phyloP scores from a whole-genome alignment of 108 stramenopile species.

The Fragilaria crotonensis region DNA sequence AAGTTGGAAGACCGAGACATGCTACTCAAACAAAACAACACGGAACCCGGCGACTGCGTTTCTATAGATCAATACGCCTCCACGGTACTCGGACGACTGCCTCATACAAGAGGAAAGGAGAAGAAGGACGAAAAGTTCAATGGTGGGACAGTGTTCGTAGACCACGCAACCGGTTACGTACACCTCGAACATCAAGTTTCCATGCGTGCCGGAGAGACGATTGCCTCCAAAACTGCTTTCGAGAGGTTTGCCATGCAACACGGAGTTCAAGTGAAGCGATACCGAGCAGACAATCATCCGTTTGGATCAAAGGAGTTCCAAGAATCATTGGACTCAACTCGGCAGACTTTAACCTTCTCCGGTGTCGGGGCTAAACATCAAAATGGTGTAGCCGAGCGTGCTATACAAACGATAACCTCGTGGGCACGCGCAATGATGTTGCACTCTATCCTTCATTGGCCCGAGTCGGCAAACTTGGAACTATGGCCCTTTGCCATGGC shows the following conservation, averaged over 20 bases:
- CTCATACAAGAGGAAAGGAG: slow-evolving; percentile 21
- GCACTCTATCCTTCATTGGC: slow-evolving; percentile 38
- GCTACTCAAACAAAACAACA: neutral
- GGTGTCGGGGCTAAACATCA: slow-evolving; percentile 54
- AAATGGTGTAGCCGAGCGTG: slow-evolving; percentile 39
- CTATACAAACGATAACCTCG: slow-evolving; percentile 26
- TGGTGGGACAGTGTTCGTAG: slow-evolving; percentile 32
- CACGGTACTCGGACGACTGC: slow-evolving; percentile 21
- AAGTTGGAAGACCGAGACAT: neutral
- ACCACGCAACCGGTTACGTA: slow-evolving; percentile 23
- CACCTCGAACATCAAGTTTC: slow-evolving; percentile 21
- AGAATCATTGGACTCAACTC: neutral
- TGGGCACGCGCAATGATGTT: slow-evolving; percentile 32
- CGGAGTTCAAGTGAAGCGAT: slow-evolving; percentile 20
- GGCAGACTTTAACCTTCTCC: slow-evolving; percentile 23
- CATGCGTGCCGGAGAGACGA: slow-evolving; percentile 24
- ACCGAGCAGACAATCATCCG: slow-evolving; percentile 20
- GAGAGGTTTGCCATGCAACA: slow-evolving; percentile 9
- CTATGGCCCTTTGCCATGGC: slow-evolving; percentile 40
- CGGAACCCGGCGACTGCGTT: slow-evolving; percentile 25
- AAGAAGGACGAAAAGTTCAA: slow-evolving; percentile 1
- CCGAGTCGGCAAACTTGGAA: slow-evolving; percentile 11
- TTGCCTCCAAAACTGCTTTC: slow-evolving; percentile 19
- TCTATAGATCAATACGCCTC: slow-evolving; percentile 33
- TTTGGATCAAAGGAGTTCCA: neutral